Conservation (phyloP, 2,329 filamentous ascomycete species). For the Neophaeococcomyces aloes region DNA sequence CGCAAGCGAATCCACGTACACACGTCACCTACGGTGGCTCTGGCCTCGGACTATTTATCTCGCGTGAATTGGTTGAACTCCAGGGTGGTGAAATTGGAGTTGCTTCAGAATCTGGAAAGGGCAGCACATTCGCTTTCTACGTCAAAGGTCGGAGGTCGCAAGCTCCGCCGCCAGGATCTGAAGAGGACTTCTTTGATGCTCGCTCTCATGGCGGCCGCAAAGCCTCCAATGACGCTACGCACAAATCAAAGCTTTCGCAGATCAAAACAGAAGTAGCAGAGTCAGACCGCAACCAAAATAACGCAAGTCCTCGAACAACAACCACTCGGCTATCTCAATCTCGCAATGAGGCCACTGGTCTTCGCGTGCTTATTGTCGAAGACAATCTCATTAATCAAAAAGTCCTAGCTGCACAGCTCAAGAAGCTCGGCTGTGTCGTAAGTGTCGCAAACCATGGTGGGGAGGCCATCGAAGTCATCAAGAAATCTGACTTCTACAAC, state of each 20-base stretch:
- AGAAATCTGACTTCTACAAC: conserved; percentile 63
- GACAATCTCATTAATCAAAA: conserved; percentile 37
- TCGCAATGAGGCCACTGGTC: neutral
- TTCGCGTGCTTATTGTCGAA: conserved; percentile 32
- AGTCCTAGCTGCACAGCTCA: conserved; percentile 29
- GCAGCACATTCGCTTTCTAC: conserved; percentile 50
- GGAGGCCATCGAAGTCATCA: conserved; percentile 40
- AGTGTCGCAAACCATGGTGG: conserved; percentile 30
- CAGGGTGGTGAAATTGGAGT: conserved; percentile 74
- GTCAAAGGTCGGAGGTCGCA: conserved; percentile 35
- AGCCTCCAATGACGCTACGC: conserved; percentile 5
- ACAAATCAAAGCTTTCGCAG: conserved; percentile 3
- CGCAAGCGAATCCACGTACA: conserved; percentile 64
- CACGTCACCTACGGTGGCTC: conserved; percentile 72
- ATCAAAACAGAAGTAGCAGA: neutral
- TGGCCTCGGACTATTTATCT: conserved; percentile 70
- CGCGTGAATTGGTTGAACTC: conserved; percentile 65
- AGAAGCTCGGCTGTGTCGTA: conserved; percentile 28
- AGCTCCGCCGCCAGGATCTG: conserved; percentile 1
- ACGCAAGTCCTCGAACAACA: neutral
- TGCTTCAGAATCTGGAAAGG: conserved; percentile 43
- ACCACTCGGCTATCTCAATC: neutral
- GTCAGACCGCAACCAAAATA: neutral
- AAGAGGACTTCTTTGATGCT: conserved; percentile 7
- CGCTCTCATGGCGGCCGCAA: conserved; percentile 9